These are phyloP conservation scores for Taphrina deformans DNA, from an alignment of 1,139 yeast species.

Conservation along the genomic window DNA sequence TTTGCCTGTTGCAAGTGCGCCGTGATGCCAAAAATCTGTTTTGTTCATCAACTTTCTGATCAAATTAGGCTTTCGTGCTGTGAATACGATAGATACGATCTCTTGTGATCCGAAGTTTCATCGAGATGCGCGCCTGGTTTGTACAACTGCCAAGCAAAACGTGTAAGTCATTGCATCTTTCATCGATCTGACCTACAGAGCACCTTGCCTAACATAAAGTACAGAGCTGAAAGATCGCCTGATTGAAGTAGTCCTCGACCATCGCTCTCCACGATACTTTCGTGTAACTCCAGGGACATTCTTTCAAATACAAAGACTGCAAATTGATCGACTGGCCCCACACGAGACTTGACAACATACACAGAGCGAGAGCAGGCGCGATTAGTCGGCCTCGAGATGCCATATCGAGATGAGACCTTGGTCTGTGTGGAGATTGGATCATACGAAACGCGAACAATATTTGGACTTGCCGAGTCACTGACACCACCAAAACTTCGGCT, in stretches of 20 bases:
- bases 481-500: conserved; percentile 34
- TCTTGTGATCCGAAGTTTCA: neutral
- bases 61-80: neutral
- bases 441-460: conserved; percentile 31
- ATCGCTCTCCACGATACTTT: neutral
- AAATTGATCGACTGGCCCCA: conserved; percentile 4
- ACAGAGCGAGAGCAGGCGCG: neutral
- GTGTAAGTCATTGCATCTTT: no score
- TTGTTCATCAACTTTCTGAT: no score
- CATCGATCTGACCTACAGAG: no score
- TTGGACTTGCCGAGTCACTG: conserved; percentile 36
- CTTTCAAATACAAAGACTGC: no score
- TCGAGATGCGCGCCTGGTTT: neutral
- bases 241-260: no score
- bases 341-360: neutral
- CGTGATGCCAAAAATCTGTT: no score
- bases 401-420: conserved; percentile 29
- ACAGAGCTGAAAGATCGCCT: no score
- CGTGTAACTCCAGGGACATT: no score
- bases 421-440: conserved; percentile 38
- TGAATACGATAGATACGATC: neutral
- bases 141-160: no score
- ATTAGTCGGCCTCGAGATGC: neutral
- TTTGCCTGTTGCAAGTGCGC: no score
- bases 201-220: no score